Percentiles rank a stretch among this genome's conserved stretches.
Conservation (phyloP, 176 grass and related monocot genomes). For the Tillandsia fasciculata region DNA sequence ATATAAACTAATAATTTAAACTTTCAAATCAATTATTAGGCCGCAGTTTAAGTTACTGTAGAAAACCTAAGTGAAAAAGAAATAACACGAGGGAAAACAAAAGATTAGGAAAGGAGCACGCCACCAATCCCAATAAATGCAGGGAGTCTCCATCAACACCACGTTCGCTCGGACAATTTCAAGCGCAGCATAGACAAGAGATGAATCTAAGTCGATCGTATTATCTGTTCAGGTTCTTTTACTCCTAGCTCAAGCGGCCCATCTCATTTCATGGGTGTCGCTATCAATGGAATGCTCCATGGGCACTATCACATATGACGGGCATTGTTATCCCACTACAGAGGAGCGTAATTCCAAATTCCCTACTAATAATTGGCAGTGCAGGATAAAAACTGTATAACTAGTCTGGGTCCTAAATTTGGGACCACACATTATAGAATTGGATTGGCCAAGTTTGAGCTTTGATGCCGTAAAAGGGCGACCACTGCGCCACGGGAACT, state of each 20-base stretch:
- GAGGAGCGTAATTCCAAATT: no score
- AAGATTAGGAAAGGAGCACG: not conserved
- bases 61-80: not conserved
- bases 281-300: no score
- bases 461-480: not conserved
- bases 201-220: not conserved
- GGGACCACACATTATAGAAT: not conserved
- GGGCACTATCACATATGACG: no score
- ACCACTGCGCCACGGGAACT: no score
- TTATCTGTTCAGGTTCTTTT: not conserved
- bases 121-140: not conserved
- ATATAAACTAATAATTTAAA: not conserved
- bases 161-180: not conserved
- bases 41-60: not conserved
- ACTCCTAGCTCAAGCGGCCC: no score
- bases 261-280: no score
- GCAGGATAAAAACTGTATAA: not conserved
- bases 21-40: constrained; percentile 6
- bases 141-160: not conserved
- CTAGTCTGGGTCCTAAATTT: not conserved
- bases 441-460: not conserved
- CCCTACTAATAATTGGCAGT: no score
- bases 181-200: not conserved
- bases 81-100: not conserved
- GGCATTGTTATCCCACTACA: no score